Percentiles rank a stretch among this genome's conserved stretches.
phyloP scores from a whole-genome alignment of 1,139 yeast species.

The Blastobotrys aristatus region DNA sequence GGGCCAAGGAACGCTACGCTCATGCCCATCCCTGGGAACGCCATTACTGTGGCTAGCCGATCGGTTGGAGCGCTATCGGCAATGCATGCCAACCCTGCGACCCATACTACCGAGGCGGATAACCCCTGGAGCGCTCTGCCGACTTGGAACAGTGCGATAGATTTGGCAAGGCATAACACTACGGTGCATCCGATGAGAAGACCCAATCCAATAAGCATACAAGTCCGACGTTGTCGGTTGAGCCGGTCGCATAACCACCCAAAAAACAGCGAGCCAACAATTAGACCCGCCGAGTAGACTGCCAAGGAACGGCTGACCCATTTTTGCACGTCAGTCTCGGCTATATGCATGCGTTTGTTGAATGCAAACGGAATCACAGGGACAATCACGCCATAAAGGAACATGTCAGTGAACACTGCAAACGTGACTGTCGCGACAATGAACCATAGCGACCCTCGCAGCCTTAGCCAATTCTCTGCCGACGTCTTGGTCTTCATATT shows the following conservation, averaged over 20 bases:
- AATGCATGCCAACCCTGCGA: conserved; percentile 35
- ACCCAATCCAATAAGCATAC: conserved; percentile 32
- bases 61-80: conserved; percentile 29
- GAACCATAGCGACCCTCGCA: conserved; percentile 20
- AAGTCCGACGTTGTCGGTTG: conserved; percentile 21
- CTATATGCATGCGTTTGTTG: conserved; percentile 27
- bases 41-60: conserved; percentile 27
- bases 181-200: conserved; percentile 31
- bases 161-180: conserved; percentile 28
- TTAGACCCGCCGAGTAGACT: conserved; percentile 33
- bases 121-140: conserved; percentile 35
- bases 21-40: conserved; percentile 30
- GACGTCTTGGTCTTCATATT: too few species aligned
- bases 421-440: conserved; percentile 30
- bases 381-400: conserved; percentile 31
- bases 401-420: conserved; percentile 33
- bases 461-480: too few species aligned
- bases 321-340: conserved; percentile 24
- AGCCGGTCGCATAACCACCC: conserved; percentile 22
- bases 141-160: conserved; percentile 27
- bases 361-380: conserved; percentile 36
- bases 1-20: conserved; percentile 30
- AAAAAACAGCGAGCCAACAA: conserved; percentile 29
- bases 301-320: conserved; percentile 30
- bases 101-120: conserved; percentile 35